These are phyloP conservation scores for Alternaria alternata DNA, from an alignment of 2,329 filamentous ascomycete genomes.

Conservation along the genomic window DNA sequence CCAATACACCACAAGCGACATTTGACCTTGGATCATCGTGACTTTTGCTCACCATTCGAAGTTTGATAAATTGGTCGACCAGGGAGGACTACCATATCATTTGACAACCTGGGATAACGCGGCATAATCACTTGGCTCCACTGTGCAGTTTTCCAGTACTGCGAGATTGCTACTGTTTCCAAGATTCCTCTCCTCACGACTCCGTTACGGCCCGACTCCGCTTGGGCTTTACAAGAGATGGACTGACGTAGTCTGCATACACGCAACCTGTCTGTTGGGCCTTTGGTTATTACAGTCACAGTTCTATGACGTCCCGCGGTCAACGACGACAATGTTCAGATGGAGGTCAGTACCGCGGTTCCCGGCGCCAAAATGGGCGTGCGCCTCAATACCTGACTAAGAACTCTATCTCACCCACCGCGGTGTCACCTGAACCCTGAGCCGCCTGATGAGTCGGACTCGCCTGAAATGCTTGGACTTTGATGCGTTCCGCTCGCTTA, in stretches of 20 bases:
- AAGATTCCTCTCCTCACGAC: slow-evolving; percentile 15
- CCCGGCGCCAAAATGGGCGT: slow-evolving; percentile 15
- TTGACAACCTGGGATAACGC: slow-evolving; percentile 18
- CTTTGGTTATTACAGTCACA: background rate
- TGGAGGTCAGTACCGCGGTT: slow-evolving; percentile 2
- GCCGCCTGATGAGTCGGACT: slow-evolving; percentile 13
- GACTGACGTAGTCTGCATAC: background rate
- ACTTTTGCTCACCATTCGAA: slow-evolving; percentile 8
- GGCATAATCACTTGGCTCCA: slow-evolving; percentile 18
- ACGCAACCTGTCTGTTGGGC: slow-evolving; percentile 1
- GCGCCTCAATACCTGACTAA: slow-evolving; percentile 40
- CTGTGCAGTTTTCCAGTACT: slow-evolving; percentile 11
- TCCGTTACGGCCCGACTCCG: slow-evolving; percentile 9
- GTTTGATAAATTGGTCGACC: slow-evolving; percentile 2
- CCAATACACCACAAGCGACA: slow-evolving; percentile 34
- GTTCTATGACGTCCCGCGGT: slow-evolving; percentile 4
- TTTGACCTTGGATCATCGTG: slow-evolving; percentile 13
- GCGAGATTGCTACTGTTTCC: slow-evolving; percentile 8
- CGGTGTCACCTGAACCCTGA: slow-evolving; percentile 28
- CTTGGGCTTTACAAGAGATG: slow-evolving; percentile 7
- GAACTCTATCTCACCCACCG: slow-evolving; percentile 32
- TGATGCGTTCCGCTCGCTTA: slow-evolving; percentile 3
- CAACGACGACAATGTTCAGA: background rate
- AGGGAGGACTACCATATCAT: slow-evolving; percentile 21
- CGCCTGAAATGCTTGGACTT: slow-evolving; percentile 3